These are phyloP conservation scores for Canavalia ensiformis DNA, from an alignment of 306 rosid species.

Conservation along the genomic window DNA sequence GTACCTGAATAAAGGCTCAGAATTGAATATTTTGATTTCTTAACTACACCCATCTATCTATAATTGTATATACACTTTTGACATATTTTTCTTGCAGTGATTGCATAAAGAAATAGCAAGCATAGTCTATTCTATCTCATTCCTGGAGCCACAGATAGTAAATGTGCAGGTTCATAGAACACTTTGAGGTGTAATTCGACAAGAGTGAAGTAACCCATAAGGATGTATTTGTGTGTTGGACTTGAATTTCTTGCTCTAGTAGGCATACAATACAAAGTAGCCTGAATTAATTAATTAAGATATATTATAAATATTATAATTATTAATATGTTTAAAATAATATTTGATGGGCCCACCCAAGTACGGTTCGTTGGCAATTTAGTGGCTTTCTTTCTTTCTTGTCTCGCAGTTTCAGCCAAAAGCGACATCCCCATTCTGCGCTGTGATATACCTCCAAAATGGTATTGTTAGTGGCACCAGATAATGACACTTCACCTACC, in stretches of 20 bases:
- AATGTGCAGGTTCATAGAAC: constrained; percentile 24
- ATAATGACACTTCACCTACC: constrained; percentile 67
- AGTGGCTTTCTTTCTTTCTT: constrained; percentile 49
- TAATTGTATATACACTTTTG: not conserved
- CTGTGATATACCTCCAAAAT: constrained; percentile 48
- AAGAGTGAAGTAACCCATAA: constrained; percentile 66
- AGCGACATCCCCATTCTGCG: constrained; percentile 57
- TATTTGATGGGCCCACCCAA: constrained; percentile 41
- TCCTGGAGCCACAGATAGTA: constrained; percentile 24
- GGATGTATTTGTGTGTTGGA: constrained; percentile 52
- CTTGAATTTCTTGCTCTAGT: constrained; percentile 47
- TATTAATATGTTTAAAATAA: not conserved
- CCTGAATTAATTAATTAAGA: constrained; percentile 36
- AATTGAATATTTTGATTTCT: not conserved
- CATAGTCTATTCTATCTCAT: not conserved
- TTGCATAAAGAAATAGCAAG: constrained; percentile 29
- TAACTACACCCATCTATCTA: not conserved
- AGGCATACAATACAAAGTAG: constrained; percentile 42
- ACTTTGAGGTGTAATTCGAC: constrained; percentile 61
- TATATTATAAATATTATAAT: not conserved
- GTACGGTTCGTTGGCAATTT: constrained; percentile 67
- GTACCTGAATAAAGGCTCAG: constrained; percentile 39
- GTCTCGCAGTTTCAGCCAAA: constrained; percentile 56
- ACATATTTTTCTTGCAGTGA: constrained; percentile 25
- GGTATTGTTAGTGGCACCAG: constrained; percentile 52